These are phyloP conservation scores for Candida glucosophila DNA, from an alignment of 1,139 yeast genomes.

Conservation along the genomic window DNA sequence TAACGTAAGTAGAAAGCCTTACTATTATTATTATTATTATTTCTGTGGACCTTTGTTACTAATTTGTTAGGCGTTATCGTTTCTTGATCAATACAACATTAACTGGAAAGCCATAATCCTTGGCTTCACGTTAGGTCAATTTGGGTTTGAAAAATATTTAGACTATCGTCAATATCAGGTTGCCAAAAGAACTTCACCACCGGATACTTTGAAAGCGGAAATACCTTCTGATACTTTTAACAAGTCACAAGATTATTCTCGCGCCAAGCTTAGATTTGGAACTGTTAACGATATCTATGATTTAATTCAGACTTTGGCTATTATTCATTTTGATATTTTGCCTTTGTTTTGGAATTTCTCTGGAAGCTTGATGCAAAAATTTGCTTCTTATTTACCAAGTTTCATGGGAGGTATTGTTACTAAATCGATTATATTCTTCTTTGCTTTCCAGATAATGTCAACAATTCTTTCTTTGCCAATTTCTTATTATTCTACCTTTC, in stretches of 20 bases:
- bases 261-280: slow-evolving; percentile 73
- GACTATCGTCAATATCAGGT: slow-evolving; percentile 71
- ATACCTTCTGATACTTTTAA: slow-evolving; percentile 65
- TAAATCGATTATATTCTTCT: slow-evolving; percentile 60
- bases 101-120: slow-evolving; percentile 73
- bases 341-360: slow-evolving; percentile 64
- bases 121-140: slow-evolving; percentile 72
- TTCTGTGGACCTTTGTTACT: slow-evolving; percentile 4
- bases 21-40: too few relatives aligned
- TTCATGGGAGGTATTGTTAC: slow-evolving; percentile 48
- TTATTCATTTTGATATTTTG: slow-evolving; percentile 53
- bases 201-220: slow-evolving; percentile 55
- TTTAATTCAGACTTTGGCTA: slow-evolving; percentile 47
- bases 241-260: slow-evolving; percentile 72
- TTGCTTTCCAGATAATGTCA: slow-evolving; percentile 34
- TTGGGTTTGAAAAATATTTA: slow-evolving; percentile 63
- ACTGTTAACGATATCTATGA: slow-evolving; percentile 46
- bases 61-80: slow-evolving; percentile 17
- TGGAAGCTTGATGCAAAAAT: slow-evolving; percentile 27
- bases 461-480: slow-evolving; percentile 56
- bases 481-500: slow-evolving; percentile 71
- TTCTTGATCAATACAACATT: slow-evolving; percentile 41
- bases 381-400: slow-evolving; percentile 28
- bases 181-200: slow-evolving; percentile 46
- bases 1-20: too few relatives aligned